These are phyloP conservation scores for Heliocybe sulcata DNA, from an alignment of 1,284 basidiomycete genomes.

Conservation along the genomic window DNA sequence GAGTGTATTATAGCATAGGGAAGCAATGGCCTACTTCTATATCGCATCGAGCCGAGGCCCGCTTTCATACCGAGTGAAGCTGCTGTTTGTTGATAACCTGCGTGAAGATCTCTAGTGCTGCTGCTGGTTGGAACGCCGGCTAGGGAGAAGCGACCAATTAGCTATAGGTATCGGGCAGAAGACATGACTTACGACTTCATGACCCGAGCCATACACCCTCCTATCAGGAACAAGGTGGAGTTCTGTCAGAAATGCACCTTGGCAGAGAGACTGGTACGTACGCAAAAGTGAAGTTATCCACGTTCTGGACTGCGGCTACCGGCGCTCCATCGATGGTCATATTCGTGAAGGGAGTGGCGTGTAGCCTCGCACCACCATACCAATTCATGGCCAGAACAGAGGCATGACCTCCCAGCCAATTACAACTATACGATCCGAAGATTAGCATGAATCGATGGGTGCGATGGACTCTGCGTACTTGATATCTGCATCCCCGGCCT, in stretches of 20 bases:
- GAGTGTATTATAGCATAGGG: neutral
- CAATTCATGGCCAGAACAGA: constrained; percentile 55
- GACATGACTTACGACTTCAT: constrained; percentile 43
- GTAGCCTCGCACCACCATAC: constrained; percentile 44
- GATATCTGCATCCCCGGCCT: constrained; percentile 64
- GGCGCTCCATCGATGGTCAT: constrained; percentile 45
- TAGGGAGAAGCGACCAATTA: constrained; percentile 14
- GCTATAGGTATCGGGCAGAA: neutral
- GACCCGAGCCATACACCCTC: constrained; percentile 46
- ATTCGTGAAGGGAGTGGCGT: constrained; percentile 44
- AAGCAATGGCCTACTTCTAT: neutral
- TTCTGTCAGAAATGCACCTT: neutral
- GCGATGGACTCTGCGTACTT: constrained; percentile 28
- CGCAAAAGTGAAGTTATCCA: constrained; percentile 62
- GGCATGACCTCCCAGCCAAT: constrained; percentile 54
- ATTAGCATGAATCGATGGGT: constrained; percentile 1
- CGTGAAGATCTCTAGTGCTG: constrained; percentile 47
- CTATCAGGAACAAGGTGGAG: constrained; percentile 20
- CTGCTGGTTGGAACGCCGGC: constrained; percentile 53
- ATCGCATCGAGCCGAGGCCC: neutral
- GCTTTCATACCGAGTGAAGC: constrained; percentile 42
- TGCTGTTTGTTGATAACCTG: constrained; percentile 44
- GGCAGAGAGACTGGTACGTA: constrained; percentile 21
- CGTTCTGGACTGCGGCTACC: constrained; percentile 52
- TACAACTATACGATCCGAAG: constrained; percentile 33